Conservation (phyloP, 169 alveolate genomes). For the Cryptosporidium bovis region DNA sequence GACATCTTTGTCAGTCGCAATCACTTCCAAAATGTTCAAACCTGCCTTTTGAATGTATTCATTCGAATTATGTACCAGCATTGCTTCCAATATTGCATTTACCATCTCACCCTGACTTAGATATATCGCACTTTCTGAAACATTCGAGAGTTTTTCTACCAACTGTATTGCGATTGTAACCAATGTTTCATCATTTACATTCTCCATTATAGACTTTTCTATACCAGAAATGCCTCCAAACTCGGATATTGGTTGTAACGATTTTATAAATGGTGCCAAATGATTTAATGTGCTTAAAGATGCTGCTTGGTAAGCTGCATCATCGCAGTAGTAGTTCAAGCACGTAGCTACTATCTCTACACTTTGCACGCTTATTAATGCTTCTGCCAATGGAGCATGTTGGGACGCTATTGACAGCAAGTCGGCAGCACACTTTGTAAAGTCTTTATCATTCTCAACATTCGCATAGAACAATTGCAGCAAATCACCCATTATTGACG, state of each 20-base stretch:
- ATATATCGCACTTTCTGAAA: constrained; percentile 84
- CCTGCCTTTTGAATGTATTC: constrained; percentile 86
- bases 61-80: constrained; percentile 88
- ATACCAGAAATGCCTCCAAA: constrained; percentile 91
- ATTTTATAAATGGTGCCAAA: constrained; percentile 84
- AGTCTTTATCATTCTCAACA: constrained; percentile 68
- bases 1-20: constrained; percentile 90
- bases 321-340: constrained; percentile 88
- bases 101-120: constrained; percentile 85
- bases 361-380: constrained; percentile 86
- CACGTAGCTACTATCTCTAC: constrained; percentile 90
- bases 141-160: constrained; percentile 83
- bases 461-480: constrained; percentile 56
- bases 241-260: constrained; percentile 85
- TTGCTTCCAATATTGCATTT: constrained; percentile 86
- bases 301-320: constrained; percentile 84
- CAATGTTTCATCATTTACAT: constrained; percentile 81
- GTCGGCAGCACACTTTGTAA: constrained; percentile 70
- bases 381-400: constrained; percentile 87
- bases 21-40: constrained; percentile 84
- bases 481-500: constrained; percentile 59
- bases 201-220: constrained; percentile 83
- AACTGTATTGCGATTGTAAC: constrained; percentile 86
- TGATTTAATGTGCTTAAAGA: constrained; percentile 86
- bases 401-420: constrained; percentile 85